Base-by-base conservation (phyloP, 371 early-diverging fungal species). In the Dichotomocladium elegans region DNA sequence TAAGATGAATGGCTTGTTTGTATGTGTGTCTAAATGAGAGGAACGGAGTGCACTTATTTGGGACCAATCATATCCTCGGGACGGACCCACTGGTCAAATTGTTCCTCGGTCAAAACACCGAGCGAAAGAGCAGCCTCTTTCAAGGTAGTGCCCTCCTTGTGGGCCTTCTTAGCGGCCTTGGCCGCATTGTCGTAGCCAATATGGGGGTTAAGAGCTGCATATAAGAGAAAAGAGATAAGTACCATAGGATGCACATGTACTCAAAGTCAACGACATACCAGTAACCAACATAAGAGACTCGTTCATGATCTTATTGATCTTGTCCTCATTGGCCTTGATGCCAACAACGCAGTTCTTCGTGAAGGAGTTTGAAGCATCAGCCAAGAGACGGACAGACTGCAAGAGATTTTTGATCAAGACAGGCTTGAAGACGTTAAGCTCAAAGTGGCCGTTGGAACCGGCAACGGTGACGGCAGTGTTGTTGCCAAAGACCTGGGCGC, bases 371-470 rank as follows among this genome's bases (percentile, higher is more conserved):
- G 81, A 81, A 26, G 89, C 94, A 68, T 96, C 96, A 8, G 89
- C 76, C 37, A 97, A 61, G 30, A 97, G 74, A 35, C 88, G 86
- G 51, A 90, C 80, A 21, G 94, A 93, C 60, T 94, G 95, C 45
- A 96, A 80, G 33, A 95, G 82, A 70, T 95, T 96, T 72, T 87
- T 87, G 74, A 96, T 95, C 72, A 97, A 77, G 40, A 97, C 91
- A 45, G 98, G 98, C 74, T 96, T 97, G 87, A 95, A 97, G 41
- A 97, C 98, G 71, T 97, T 97, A 54, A 97, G 72, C 85, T 97
- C 96, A 79, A 96, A 96, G 72, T 97, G 98, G 27, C 98, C 98
- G 63, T 94, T 89, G 42, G 90, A 81, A 4, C 98, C 98, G 47
- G 91, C 91, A 46, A 97, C 60, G 14, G 93, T 74, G 48, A 96